Conservation (phyloP, 2,329 filamentous ascomycete genomes). For the Clarireedia paspali region DNA sequence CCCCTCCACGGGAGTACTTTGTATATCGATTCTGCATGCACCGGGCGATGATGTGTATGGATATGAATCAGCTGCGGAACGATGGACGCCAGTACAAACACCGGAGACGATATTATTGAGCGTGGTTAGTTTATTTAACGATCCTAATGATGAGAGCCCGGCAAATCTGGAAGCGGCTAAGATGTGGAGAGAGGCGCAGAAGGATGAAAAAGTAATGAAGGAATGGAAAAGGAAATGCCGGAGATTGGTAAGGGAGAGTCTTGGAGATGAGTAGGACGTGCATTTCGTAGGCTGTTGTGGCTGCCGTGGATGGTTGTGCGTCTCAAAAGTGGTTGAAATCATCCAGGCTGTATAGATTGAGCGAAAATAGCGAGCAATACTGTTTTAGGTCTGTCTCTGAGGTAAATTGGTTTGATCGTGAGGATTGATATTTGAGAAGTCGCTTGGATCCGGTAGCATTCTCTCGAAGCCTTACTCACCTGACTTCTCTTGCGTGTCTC, state of each 20-base stretch:
- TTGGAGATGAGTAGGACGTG: conserved; percentile 47
- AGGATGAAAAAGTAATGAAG: conserved; percentile 38
- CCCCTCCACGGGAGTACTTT: conserved; percentile 67
- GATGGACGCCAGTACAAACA: conserved; percentile 91
- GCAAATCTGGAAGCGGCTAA: conserved; percentile 92
- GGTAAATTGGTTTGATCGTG: too few species aligned
- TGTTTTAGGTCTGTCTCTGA: too few species aligned
- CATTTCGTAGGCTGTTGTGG: too few species aligned
- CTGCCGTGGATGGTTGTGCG: too few species aligned
- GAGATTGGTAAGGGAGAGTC: conserved; percentile 71
- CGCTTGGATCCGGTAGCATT: too few species aligned
- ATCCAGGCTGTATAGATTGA: too few species aligned
- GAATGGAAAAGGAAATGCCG: conserved; percentile 73
- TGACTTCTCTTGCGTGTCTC: too few species aligned
- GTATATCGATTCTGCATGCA: conserved; percentile 94
- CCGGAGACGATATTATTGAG: conserved; percentile 90
- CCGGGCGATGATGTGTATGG: conserved; percentile 91
- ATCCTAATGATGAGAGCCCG: conserved; percentile 90
- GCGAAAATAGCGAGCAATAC: too few species aligned
- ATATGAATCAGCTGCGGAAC: conserved; percentile 83
- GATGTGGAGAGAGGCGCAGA: conserved; percentile 71
- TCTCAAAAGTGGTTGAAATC: too few species aligned
- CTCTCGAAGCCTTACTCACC: too few species aligned
- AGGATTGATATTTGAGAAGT: too few species aligned
- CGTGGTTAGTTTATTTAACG: conserved; percentile 85